A percentile compares a stretch with the other conserved stretches of the same genome.
Evolutionary conservation across 2,329 filamentous ascomycete species (phyloP).

Genomic region (Aspergillus sp.): DNA sequence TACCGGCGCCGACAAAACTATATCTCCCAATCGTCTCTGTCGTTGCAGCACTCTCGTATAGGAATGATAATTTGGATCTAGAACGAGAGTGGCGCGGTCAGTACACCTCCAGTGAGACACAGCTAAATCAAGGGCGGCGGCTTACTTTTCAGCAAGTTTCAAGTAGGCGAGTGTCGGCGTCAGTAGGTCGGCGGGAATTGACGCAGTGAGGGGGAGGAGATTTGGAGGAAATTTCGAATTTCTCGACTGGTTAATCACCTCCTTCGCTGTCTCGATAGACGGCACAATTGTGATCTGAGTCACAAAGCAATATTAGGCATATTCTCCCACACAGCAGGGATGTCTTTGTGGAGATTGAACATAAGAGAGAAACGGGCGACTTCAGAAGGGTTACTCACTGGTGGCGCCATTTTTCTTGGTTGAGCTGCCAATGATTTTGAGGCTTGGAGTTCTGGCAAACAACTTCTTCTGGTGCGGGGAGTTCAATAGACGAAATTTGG

Average conservation of each 20-base stretch:
- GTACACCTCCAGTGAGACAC: conserved; percentile 14
- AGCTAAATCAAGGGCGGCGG: conserved; percentile 27
- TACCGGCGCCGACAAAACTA: conserved; percentile 86
- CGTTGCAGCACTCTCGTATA: conserved; percentile 91
- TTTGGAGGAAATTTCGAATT: conserved; percentile 67
- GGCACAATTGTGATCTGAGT: conserved; percentile 59
- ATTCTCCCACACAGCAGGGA: background rate
- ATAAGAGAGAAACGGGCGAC: background rate
- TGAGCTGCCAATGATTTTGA: conserved; percentile 1
- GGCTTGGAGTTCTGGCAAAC: background rate
- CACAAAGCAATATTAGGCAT: conserved; percentile 18
- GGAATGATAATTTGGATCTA: conserved; percentile 79
- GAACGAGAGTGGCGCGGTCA: conserved; percentile 13
- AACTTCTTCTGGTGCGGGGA: conserved; percentile 23
- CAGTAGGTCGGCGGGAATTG: conserved; percentile 88
- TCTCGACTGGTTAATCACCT: conserved; percentile 58
- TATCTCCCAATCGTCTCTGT: conserved; percentile 93
- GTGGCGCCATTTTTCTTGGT: conserved; percentile 31
- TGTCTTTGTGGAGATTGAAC: background rate
- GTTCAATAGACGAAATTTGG: conserved; percentile 19
- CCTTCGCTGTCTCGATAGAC: conserved; percentile 63
- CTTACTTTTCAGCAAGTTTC: conserved; percentile 78
- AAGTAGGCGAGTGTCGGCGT: conserved; percentile 95
- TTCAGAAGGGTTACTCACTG: conserved; percentile 27
- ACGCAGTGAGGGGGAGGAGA: conserved; percentile 79